Conservation (phyloP, 352 stramenopile genomes). For the Phytophthora vignae region DNA sequence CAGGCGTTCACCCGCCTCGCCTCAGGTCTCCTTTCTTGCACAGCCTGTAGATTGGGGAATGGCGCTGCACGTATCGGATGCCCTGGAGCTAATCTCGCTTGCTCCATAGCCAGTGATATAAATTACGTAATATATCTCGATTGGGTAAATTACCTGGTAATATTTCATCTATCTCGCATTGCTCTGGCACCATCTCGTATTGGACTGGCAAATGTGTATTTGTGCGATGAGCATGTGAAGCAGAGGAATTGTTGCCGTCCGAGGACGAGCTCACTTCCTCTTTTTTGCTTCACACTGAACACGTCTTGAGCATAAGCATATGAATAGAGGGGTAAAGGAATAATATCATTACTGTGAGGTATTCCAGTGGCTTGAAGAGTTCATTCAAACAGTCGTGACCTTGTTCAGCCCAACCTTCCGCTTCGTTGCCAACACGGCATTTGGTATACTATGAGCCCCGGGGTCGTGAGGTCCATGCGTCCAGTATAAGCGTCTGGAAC, state of each 20-base stretch:
- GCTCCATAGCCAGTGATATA: conserved; percentile 1
- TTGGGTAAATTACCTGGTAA: conserved; percentile 2
- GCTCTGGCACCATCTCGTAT: conserved; percentile 1
- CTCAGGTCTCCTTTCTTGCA: no score
- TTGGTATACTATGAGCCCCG: no score
- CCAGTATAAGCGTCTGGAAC: no score
- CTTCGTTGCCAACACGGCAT: no score
- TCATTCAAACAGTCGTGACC: neutral
- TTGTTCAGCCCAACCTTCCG: no score
- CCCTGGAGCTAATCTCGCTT: neutral
- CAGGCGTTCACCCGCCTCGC: no score
- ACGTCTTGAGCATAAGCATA: conserved; percentile 6
- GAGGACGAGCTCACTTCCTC: conserved; percentile 11
- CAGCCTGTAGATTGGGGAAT: no score
- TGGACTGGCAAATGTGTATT: conserved; percentile 1
- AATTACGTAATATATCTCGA: neutral
- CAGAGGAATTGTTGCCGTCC: neutral
- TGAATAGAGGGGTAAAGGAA: conserved; percentile 3
- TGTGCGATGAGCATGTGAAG: conserved; percentile 4
- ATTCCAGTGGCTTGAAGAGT: neutral
- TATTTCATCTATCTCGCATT: neutral
- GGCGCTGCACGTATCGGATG: neutral
- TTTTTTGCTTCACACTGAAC: conserved; percentile 2
- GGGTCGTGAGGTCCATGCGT: no score
- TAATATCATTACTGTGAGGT: neutral